Percentiles rank a stretch among this genome's conserved stretches.
Evolutionary conservation across 2,329 filamentous ascomycete species (phyloP).

Genomic region (Fusarium praegraminearum): DNA sequence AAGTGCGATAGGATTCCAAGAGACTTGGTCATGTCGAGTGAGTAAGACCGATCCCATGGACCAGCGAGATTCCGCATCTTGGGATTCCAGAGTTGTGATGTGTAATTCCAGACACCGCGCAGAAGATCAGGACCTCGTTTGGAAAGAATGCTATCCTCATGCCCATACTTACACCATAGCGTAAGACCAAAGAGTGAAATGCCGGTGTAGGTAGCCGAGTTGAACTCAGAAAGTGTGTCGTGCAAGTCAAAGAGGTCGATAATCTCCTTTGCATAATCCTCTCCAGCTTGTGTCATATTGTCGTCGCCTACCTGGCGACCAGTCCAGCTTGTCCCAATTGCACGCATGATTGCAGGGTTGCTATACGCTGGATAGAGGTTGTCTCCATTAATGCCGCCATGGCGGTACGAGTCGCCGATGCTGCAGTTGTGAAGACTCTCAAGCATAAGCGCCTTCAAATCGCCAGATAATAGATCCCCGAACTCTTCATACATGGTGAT

Average conservation of each 20-base stretch:
- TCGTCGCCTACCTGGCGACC: slow-evolving; percentile 63
- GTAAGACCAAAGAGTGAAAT: slow-evolving; percentile 68
- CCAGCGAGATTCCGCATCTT: slow-evolving; percentile 69
- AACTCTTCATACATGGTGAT: slow-evolving; percentile 32
- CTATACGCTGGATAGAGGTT: slow-evolving; percentile 71
- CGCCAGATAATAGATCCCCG: background rate
- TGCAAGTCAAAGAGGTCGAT: slow-evolving; percentile 66
- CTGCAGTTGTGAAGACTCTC: slow-evolving; percentile 22
- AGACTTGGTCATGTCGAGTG: slow-evolving; percentile 71
- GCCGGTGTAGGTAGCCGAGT: slow-evolving; percentile 70
- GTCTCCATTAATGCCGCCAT: slow-evolving; percentile 69
- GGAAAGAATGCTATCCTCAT: slow-evolving; percentile 55
- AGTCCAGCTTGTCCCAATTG: slow-evolving; percentile 68
- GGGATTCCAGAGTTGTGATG: slow-evolving; percentile 66
- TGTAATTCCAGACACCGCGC: slow-evolving; percentile 61
- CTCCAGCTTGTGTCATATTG: slow-evolving; percentile 69
- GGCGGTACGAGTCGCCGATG: slow-evolving; percentile 49
- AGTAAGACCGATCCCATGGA: slow-evolving; percentile 71
- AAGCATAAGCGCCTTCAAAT: slow-evolving; percentile 19
- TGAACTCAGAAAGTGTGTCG: slow-evolving; percentile 70
- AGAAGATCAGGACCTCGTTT: slow-evolving; percentile 64
- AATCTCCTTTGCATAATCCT: slow-evolving; percentile 65
- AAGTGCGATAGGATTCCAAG: slow-evolving; percentile 40
- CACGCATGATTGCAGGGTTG: slow-evolving; percentile 70
- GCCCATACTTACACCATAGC: slow-evolving; percentile 64